phyloP scores from a whole-genome alignment of 768 basidiomycete species.

The Hemileccinum rubropunctum region DNA sequence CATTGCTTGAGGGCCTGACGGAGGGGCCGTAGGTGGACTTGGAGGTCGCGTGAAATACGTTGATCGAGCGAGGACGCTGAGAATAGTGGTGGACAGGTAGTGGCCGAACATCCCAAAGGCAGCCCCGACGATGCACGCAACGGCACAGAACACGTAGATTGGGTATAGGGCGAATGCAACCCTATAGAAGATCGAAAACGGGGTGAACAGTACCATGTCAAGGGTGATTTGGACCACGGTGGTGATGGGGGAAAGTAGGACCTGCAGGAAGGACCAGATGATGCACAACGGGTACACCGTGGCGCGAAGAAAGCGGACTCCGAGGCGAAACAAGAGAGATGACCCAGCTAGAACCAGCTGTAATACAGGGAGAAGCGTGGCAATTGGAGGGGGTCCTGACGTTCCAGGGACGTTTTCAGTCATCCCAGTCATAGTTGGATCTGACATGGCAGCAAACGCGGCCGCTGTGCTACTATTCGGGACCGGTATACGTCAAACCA shows the following conservation, averaged over 20 bases:
- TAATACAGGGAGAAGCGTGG: conserved; percentile 21
- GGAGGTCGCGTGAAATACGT: conserved; percentile 9
- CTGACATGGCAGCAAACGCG: conserved; percentile 7
- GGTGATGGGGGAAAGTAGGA: conserved; percentile 48
- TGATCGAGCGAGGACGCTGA: conserved; percentile 12
- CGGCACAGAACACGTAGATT: conserved; percentile 53
- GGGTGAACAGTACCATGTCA: conserved; percentile 43
- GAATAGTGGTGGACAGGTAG: conserved; percentile 14
- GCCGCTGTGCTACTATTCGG: not conserved
- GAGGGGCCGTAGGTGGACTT: not conserved
- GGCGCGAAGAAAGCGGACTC: conserved; percentile 8
- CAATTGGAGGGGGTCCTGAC: conserved; percentile 23
- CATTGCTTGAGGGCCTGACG: conserved; percentile 9
- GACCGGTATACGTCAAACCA: too few species aligned
- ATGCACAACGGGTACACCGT: conserved; percentile 18
- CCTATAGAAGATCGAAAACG: conserved; percentile 39
- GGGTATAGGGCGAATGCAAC: conserved; percentile 48
- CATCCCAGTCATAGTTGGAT: not conserved
- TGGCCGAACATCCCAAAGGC: conserved; percentile 42
- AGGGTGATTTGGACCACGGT: conserved; percentile 40
- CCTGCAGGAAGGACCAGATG: conserved; percentile 29
- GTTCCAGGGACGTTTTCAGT: not conserved
- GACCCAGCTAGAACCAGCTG: conserved; percentile 5
- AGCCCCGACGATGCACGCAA: conserved; percentile 52
- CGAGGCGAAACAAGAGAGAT: conserved; percentile 16